Conservation (phyloP, 345 rosid genomes). For the Cochlearia excelsa region DNA sequence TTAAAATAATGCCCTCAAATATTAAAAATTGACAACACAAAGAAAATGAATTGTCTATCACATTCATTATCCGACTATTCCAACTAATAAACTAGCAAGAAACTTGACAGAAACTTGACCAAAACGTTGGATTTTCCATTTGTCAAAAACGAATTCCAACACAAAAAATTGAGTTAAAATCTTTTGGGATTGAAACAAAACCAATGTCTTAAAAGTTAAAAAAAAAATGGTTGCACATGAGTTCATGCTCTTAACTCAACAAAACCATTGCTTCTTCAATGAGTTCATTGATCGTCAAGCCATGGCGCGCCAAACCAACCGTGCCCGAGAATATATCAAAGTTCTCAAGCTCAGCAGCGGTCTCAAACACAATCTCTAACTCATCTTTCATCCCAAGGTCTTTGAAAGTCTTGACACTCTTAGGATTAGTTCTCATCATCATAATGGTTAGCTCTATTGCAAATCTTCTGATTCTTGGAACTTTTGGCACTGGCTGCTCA, state of each 20-base stretch:
- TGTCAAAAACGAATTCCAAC: too few species aligned
- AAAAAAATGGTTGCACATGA: neutral
- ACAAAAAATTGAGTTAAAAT: too few species aligned
- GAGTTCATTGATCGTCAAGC: slow-evolving; percentile 56
- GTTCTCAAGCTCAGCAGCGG: slow-evolving; percentile 73
- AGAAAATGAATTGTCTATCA: too few species aligned
- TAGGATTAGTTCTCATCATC: slow-evolving; percentile 57
- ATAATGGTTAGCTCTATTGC: slow-evolving; percentile 69
- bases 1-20: too few species aligned
- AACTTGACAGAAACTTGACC: too few species aligned
- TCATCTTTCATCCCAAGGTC: slow-evolving; percentile 48
- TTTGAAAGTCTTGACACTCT: slow-evolving; percentile 38
- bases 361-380: slow-evolving; percentile 55
- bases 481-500: slow-evolving; percentile 59
- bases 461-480: slow-evolving; percentile 83
- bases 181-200: too few species aligned
- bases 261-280: slow-evolving; percentile 52
- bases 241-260: slow-evolving; percentile 15
- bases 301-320: slow-evolving; percentile 70
- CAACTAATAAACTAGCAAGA: too few species aligned
- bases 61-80: too few species aligned
- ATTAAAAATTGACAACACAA: too few species aligned
- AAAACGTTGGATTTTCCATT: too few species aligned
- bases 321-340: slow-evolving; percentile 75
- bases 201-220: too few species aligned